phyloP scores from a whole-genome alignment of 2,329 filamentous ascomycete genomes.

The Diaporthe sp. region DNA sequence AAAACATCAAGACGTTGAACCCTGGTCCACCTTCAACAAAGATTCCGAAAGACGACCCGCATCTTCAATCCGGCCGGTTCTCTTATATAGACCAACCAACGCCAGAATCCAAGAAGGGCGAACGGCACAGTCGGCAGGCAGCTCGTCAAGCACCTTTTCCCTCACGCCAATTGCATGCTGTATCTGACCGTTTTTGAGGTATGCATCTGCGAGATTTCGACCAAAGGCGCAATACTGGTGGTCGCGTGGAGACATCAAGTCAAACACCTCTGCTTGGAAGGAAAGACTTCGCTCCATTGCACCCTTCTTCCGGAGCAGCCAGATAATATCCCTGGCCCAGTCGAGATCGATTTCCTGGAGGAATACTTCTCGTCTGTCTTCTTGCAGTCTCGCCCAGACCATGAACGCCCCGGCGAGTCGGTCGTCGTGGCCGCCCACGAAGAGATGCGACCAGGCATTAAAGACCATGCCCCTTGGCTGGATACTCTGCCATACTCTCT shows the following conservation, averaged over 20 bases:
- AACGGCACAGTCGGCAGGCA: not conserved
- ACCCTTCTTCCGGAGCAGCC: conserved; percentile 3
- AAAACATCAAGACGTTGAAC: not conserved
- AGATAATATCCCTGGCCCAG: conserved; percentile 24
- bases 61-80: not conserved
- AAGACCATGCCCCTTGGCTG: conserved; percentile 15
- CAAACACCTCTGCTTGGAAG: conserved; percentile 7
- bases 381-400: conserved; percentile 19
- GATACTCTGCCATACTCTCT: conserved; percentile 2
- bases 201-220: conserved; percentile 14
- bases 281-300: not conserved
- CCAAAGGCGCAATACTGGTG: conserved; percentile 15
- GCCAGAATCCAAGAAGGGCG: conserved; percentile 3
- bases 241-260: conserved; percentile 16
- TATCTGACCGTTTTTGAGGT: not conserved
- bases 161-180: not conserved
- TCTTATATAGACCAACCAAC: conserved; percentile 1
- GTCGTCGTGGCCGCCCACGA: conserved; percentile 10
- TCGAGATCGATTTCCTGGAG: conserved; percentile 19
- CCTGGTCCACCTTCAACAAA: not conserved
- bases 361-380: not conserved
- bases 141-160: conserved; percentile 12
- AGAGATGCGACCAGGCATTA: conserved; percentile 6
- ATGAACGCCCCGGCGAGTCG: not conserved
- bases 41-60: not conserved